Conservation (phyloP, 176 grass and related monocot genomes). For the Ensete glaucum region DNA sequence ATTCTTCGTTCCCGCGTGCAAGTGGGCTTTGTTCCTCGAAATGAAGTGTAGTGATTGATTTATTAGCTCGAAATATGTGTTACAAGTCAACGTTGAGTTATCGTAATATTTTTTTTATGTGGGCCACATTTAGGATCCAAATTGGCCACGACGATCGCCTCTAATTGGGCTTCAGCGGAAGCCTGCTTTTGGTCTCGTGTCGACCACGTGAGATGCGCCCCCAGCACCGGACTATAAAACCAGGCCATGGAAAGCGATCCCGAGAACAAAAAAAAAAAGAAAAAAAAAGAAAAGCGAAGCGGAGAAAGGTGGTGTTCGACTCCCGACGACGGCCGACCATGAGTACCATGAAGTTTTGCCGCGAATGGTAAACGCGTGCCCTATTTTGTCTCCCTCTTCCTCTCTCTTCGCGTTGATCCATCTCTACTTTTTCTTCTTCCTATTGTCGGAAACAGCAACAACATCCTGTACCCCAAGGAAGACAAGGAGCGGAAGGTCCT, state of each 20-base stretch:
- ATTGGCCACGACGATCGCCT: no score
- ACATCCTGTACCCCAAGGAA: slow-evolving; percentile 81
- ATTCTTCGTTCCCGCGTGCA: no score
- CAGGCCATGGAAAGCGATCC: background rate
- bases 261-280: background rate
- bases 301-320: background rate
- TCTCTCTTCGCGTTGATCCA: background rate
- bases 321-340: background rate
- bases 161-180: no score
- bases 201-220: no score
- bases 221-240: no score
- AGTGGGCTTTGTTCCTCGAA: no score
- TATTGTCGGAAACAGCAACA: slow-evolving; percentile 40
- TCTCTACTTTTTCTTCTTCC: background rate
- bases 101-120: no score
- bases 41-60: no score
- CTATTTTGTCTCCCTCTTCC: background rate
- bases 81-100: no score
- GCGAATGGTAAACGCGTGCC: background rate
- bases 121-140: no score
- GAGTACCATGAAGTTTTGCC: slow-evolving; percentile 12
- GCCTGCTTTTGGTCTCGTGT: no score
- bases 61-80: no score
- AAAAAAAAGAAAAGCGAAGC: background rate
- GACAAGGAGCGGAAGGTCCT: slow-evolving; percentile 61